Evolutionary conservation across 257 asterid genomes (phyloP).

Genomic region (Fraxinus cuspidata): DNA sequence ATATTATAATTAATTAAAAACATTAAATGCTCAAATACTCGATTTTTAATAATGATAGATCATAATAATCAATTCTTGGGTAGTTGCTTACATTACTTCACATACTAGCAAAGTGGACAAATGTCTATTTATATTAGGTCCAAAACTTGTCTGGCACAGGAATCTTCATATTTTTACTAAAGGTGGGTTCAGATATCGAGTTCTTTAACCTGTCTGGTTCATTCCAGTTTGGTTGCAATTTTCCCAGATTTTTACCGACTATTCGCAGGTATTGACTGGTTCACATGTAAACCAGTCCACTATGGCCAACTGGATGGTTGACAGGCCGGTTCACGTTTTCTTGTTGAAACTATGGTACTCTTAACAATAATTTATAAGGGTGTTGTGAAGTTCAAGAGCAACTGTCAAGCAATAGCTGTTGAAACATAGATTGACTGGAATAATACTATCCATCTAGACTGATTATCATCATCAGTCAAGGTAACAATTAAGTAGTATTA

Average conservation of each 20-base stretch:
- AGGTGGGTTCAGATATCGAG: background rate
- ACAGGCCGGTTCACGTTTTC: background rate
- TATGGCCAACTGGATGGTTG: background rate
- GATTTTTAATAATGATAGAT: too few relatives aligned
- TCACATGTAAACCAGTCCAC: too few relatives aligned
- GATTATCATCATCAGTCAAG: too few relatives aligned
- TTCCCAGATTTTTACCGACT: too few relatives aligned
- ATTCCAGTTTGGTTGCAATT: background rate
- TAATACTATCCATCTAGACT: too few relatives aligned
- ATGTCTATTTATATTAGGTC: too few relatives aligned
- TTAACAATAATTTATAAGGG: background rate
- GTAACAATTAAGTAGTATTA: too few relatives aligned
- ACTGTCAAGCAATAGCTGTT: background rate
- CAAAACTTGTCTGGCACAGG: too few relatives aligned
- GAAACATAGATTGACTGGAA: background rate
- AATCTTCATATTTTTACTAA: background rate
- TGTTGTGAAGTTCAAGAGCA: background rate
- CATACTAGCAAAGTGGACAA: background rate
- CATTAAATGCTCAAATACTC: background rate
- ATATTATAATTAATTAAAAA: too few relatives aligned
- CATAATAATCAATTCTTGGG: background rate
- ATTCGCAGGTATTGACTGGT: too few relatives aligned
- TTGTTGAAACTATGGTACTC: background rate
- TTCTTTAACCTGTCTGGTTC: background rate
- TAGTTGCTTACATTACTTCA: background rate